Base-by-base conservation (phyloP, 106 monocot genomes). In the Dioscorea alata region DNA sequence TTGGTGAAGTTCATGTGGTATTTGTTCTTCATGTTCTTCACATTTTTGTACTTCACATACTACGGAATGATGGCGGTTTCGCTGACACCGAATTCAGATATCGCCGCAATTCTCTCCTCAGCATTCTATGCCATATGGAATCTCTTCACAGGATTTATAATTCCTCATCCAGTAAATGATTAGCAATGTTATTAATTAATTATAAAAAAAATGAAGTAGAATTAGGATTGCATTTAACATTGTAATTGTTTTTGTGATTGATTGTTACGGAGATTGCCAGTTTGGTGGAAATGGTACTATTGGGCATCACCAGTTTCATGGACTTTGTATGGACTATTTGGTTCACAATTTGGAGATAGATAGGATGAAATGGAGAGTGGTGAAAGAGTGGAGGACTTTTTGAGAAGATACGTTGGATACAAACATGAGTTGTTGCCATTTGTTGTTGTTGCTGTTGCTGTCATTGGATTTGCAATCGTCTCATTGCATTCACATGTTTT, bases 221-320 rank as follows among this genome's bases (percentile, higher is more conserved):
- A 62, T 10, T 19, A 62, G 32, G 13, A 62, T 58, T 58, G 14
- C 10, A 23, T 31, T n/a, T 63, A 31, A 49, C 49, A 3, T 3
- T 52, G 42, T 0, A 2, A 42, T 10, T 42, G 10, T 42, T 42
- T 42, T 42, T 6, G 10, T 42, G 9, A 42, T 5, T 42, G 42
- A 42, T 42, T 42, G 42, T 10, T 68, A 35, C 76, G 76, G 81
- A 81, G 48, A 65, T 50, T 73, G 10, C 81, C 81, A 21, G 33
- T 34, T 4, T 76, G 81, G 81, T 81, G 81, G 81, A 71, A 49
- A 12, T 76, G 81, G 81, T 75, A 67, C 19, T 76, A 57, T 60
- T 76, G 81, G 76, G 54, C 54, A 34, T 72, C 57, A 23, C 81
- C 81, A 17, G 76, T 81, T 13, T 22, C 81, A 0, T 81, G 76